Evolutionary conservation across 257 asterid genomes (phyloP).

Genomic region (Plantago major): DNA sequence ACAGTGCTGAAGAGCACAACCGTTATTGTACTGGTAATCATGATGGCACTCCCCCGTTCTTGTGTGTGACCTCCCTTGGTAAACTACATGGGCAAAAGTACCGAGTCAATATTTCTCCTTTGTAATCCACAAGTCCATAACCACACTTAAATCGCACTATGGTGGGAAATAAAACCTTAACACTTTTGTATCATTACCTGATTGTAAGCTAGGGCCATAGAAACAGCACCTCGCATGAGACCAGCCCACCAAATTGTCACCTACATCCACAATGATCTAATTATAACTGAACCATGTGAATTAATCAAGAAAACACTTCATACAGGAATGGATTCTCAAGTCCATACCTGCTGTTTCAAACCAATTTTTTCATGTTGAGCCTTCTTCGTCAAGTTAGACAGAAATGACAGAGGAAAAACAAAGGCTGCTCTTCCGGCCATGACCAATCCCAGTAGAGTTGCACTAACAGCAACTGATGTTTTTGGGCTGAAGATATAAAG

Average conservation of each 20-base stretch:
- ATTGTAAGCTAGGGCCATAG: constrained; percentile 99
- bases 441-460: constrained; percentile 76
- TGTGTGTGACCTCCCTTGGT: constrained; percentile 74
- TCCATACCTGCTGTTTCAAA: constrained; percentile 72
- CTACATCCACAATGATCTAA: constrained; percentile 33
- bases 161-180: background rate
- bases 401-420: constrained; percentile 82
- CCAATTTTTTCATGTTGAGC: constrained; percentile 49
- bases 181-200: constrained; percentile 42
- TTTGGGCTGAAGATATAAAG: constrained; percentile 48
- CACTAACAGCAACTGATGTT: constrained; percentile 65
- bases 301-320: constrained; percentile 13
- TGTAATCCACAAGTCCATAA: constrained; percentile 1
- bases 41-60: constrained; percentile 61
- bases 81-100: constrained; percentile 49
- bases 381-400: constrained; percentile 87
- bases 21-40: constrained; percentile 96
- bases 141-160: background rate
- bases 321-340: constrained; percentile 12
- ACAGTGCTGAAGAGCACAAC: constrained; percentile 96
- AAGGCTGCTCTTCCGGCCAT: constrained; percentile 94
- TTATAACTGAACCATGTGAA: constrained; percentile 13
- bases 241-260: constrained; percentile 98
- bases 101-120: background rate
- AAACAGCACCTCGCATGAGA: constrained; percentile 98